These are phyloP conservation scores for Lactarius pseudohatsudake DNA, from an alignment of 768 basidiomycete species.

Conservation along the genomic window DNA sequence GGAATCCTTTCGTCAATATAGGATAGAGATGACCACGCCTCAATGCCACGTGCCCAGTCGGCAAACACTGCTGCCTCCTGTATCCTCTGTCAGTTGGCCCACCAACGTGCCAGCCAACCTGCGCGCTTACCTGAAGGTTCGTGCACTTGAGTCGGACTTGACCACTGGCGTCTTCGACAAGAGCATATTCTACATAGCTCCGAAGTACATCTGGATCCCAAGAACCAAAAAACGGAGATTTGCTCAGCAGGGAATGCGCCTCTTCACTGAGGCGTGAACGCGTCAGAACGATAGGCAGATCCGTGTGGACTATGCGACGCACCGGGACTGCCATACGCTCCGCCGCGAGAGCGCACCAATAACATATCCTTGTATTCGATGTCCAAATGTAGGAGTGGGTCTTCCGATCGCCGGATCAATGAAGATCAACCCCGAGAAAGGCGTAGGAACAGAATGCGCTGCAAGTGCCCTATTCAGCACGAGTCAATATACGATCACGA, in stretches of 20 bases:
- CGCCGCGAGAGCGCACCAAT: constrained; percentile 57
- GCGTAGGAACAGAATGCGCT: constrained; percentile 56
- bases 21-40: constrained; percentile 40
- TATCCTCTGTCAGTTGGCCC: constrained; percentile 1
- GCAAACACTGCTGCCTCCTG: constrained; percentile 61
- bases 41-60: constrained; percentile 41
- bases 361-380: constrained; percentile 25
- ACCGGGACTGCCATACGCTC: constrained; percentile 64
- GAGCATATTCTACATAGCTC: constrained; percentile 59
- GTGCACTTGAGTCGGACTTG: constrained; percentile 64
- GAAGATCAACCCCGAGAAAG: constrained; percentile 72
- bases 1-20: constrained; percentile 50
- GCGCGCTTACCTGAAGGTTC: constrained; percentile 44
- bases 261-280: constrained; percentile 48
- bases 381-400: constrained; percentile 22
- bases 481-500: constrained; percentile 14
- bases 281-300: background rate
- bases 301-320: constrained; percentile 22
- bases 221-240: constrained; percentile 62
- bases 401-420: constrained; percentile 71
- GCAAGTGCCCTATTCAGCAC: constrained; percentile 55
- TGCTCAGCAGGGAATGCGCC: constrained; percentile 49
- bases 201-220: constrained; percentile 69
- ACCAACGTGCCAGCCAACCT: background rate
- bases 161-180: constrained; percentile 42